Conservation (phyloP, 176 grass and related monocot genomes). For the Zoysia japonica region DNA sequence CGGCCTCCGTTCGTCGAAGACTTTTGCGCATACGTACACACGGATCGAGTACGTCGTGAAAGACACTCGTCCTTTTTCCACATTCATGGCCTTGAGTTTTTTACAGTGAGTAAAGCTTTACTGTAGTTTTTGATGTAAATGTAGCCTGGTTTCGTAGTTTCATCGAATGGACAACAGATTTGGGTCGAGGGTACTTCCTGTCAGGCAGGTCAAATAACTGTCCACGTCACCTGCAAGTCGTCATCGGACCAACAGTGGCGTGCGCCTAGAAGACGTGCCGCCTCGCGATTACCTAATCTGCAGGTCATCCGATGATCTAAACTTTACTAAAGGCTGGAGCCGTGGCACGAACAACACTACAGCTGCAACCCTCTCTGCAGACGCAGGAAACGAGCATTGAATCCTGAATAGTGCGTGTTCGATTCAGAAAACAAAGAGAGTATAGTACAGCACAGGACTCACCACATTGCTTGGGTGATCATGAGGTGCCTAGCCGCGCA, state of each 20-base stretch:
- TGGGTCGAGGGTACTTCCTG: too few species aligned
- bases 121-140: neutral
- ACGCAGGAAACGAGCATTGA: neutral
- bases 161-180: too few species aligned
- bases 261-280: too few species aligned
- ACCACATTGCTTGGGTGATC: neutral
- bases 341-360: neutral
- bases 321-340: neutral
- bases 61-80: neutral
- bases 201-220: too few species aligned
- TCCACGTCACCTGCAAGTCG: too few species aligned
- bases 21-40: neutral
- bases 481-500: neutral
- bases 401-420: constrained; percentile 4
- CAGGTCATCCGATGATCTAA: too few species aligned
- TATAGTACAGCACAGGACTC: neutral
- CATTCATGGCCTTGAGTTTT: too few species aligned
- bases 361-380: neutral
- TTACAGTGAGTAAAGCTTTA: too few species aligned
- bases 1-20: neutral
- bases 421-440: neutral
- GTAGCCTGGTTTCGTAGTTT: neutral
- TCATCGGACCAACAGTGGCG: too few species aligned
- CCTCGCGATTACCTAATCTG: too few species aligned
- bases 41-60: too few species aligned